Conservation (phyloP, 2,329 filamentous ascomycete genomes). For the Fusarium pseudonygamai region DNA sequence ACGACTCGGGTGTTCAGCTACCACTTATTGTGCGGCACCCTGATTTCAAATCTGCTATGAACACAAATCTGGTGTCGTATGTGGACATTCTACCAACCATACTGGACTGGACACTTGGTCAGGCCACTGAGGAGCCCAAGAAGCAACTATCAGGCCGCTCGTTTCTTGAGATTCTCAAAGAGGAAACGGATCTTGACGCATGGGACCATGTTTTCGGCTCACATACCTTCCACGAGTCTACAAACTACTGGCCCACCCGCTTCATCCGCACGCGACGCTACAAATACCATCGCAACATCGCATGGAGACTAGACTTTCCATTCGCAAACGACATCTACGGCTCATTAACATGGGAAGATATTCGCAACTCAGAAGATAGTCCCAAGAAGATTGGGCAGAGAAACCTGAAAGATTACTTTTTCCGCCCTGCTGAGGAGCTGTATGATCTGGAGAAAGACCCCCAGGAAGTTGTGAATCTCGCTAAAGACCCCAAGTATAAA, state of each 20-base stretch:
- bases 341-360: constrained; percentile 54
- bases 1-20: constrained; percentile 56
- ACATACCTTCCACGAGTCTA: constrained; percentile 62
- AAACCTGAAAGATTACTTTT: constrained; percentile 54
- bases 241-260: constrained; percentile 63
- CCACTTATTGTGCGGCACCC: constrained; percentile 55
- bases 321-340: constrained; percentile 58
- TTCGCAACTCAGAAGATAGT: constrained; percentile 48
- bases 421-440: constrained; percentile 56
- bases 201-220: constrained; percentile 58
- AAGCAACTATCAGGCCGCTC: background rate
- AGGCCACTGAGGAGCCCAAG: rapidly evolving
- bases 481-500: background rate
- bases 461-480: constrained; percentile 56
- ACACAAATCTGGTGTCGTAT: constrained; percentile 56
- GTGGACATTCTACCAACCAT: constrained; percentile 58
- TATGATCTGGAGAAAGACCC: constrained; percentile 58
- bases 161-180: rapidly evolving
- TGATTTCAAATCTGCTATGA: constrained; percentile 41
- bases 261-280: constrained; percentile 53
- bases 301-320: constrained; percentile 60
- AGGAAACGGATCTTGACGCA: background rate
- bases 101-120: constrained; percentile 50
- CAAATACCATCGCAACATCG: constrained; percentile 61
- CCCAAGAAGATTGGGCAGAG: constrained; percentile 49